phyloP scores from a whole-genome alignment of 163 green algal species.

The Prototheca wickerhamii region DNA sequence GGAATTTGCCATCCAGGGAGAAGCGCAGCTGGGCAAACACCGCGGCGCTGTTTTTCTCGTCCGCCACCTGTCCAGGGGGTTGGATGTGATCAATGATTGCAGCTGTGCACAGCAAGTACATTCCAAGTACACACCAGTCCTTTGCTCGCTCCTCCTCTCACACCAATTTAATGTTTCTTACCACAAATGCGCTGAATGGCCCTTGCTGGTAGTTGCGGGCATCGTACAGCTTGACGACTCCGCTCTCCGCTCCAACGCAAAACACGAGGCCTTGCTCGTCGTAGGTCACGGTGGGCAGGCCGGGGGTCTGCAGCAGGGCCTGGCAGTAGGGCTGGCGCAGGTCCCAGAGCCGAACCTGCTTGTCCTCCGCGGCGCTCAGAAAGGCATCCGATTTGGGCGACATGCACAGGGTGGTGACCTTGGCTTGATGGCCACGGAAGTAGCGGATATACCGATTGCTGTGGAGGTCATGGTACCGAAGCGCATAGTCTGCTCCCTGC shows the following conservation, averaged over 20 bases:
- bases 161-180: constrained; percentile 14
- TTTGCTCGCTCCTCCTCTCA: background rate
- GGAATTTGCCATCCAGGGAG: constrained; percentile 66
- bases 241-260: constrained; percentile 64
- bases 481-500: constrained; percentile 44
- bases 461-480: constrained; percentile 77
- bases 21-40: constrained; percentile 31
- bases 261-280: constrained; percentile 91
- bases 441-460: constrained; percentile 70
- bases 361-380: constrained; percentile 67
- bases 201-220: constrained; percentile 66
- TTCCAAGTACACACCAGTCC: background rate
- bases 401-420: constrained; percentile 70
- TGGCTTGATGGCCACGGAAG: constrained; percentile 65
- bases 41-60: constrained; percentile 13
- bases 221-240: constrained; percentile 90
- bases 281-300: constrained; percentile 59
- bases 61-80: constrained; percentile 6
- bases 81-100: background rate
- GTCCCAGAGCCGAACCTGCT: constrained; percentile 65
- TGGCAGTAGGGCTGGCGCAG: constrained; percentile 29
- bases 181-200: constrained; percentile 77
- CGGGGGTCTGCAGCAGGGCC: constrained; percentile 58
- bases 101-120: background rate
- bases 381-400: constrained; percentile 78